Evolutionary conservation across 306 rosid species (phyloP).

Genomic region (Ormosia semicastrata): DNA sequence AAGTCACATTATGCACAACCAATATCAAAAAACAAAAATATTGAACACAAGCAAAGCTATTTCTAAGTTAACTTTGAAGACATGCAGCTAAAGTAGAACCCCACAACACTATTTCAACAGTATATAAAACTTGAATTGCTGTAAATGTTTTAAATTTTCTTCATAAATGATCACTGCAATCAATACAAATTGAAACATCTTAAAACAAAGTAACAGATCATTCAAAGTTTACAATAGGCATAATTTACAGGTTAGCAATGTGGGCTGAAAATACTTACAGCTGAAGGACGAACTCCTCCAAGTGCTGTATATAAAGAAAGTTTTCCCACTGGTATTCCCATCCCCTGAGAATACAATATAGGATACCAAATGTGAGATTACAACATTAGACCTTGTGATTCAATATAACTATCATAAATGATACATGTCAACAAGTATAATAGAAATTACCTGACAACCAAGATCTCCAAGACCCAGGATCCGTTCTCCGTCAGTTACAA

Average conservation of each 20-base stretch:
- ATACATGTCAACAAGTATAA: neutral
- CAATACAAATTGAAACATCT: neutral
- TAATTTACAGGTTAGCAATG: neutral
- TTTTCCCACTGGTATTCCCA: slow-evolving; percentile 99
- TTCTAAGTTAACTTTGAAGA: neutral
- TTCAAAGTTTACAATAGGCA: neutral
- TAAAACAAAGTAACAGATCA: neutral
- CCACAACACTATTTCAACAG: neutral
- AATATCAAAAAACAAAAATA: neutral
- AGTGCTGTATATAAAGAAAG: slow-evolving; percentile 93
- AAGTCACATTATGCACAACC: neutral
- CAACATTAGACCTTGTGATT: neutral
- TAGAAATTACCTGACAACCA: slow-evolving; percentile 82
- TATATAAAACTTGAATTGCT: neutral
- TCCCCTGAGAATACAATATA: slow-evolving; percentile 64
- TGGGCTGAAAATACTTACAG: slow-evolving; percentile 60
- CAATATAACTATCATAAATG: slow-evolving; percentile 12
- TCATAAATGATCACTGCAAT: neutral
- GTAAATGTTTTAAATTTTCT: neutral
- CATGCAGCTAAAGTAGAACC: neutral
- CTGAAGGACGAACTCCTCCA: slow-evolving; percentile 97
- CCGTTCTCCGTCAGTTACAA: slow-evolving; percentile 96
- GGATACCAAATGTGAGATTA: slow-evolving; percentile 9
- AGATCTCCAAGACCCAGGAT: slow-evolving; percentile 96
- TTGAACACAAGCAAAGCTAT: neutral